These are phyloP conservation scores for Kodamaea hsintzibuensis DNA, from an alignment of 805 yeast species.

Conservation along the genomic window DNA sequence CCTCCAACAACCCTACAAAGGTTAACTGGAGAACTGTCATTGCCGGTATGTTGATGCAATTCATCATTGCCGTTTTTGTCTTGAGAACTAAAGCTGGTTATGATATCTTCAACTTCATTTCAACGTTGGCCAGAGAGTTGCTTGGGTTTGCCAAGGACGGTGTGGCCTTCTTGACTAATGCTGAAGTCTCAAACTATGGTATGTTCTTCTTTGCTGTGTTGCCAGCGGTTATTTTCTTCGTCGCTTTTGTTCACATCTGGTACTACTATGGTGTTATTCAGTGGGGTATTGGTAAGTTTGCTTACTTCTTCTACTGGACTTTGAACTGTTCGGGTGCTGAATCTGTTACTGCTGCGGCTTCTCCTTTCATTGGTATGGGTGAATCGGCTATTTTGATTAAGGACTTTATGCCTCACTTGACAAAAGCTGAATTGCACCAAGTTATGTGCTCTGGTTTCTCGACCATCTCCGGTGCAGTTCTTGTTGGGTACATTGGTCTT, in stretches of 20 bases:
- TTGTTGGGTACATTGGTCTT: conserved; percentile 61
- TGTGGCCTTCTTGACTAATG: conserved; percentile 56
- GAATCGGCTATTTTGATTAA: conserved; percentile 63
- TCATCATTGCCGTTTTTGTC: conserved; percentile 58
- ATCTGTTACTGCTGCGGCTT: conserved; percentile 64
- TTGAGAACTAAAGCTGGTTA: conserved; percentile 60
- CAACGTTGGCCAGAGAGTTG: conserved; percentile 55
- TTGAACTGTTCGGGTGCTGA: conserved; percentile 63
- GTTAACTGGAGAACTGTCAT: conserved; percentile 62
- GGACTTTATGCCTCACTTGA: conserved; percentile 57
- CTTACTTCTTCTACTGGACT: conserved; percentile 59
- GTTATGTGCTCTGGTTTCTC: conserved; percentile 64
- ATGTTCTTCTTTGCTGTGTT: conserved; percentile 59
- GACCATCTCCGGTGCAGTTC: conserved; percentile 63
- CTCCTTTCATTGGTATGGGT: conserved; percentile 68
- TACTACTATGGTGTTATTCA: conserved; percentile 60
- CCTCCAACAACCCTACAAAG: conserved; percentile 46
- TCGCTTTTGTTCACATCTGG: conserved; percentile 61
- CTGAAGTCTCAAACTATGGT: conserved; percentile 38
- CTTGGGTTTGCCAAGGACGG: conserved; percentile 60
- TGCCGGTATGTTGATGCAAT: conserved; percentile 61
- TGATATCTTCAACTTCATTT: conserved; percentile 61
- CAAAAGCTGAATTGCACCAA: conserved; percentile 63
- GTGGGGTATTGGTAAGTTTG: conserved; percentile 59
- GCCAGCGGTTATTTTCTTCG: conserved; percentile 65